These are phyloP conservation scores for Rhizopus microsporus DNA, from an alignment of 371 early-diverging fungal genomes.

Conservation along the genomic window DNA sequence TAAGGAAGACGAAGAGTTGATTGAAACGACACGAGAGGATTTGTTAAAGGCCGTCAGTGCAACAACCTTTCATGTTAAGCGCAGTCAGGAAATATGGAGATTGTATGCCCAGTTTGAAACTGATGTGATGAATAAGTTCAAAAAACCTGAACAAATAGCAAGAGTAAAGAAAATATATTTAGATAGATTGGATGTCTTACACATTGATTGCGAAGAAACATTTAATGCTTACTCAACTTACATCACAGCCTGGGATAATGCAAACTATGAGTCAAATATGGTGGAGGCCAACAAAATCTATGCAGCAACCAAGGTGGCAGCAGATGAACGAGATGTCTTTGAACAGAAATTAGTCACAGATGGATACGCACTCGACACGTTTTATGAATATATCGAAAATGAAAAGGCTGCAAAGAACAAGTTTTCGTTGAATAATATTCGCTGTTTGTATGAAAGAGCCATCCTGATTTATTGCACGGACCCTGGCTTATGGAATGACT, in stretches of 20 bases:
- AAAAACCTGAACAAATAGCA: slow-evolving; percentile 12
- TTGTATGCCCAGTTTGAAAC: slow-evolving; percentile 55
- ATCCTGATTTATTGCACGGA: slow-evolving; percentile 57
- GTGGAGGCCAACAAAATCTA: slow-evolving; percentile 52
- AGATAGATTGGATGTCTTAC: slow-evolving; percentile 51
- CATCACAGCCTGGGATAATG: slow-evolving; percentile 54
- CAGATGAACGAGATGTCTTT: slow-evolving; percentile 48
- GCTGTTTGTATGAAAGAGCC: slow-evolving; percentile 68
- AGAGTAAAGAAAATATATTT: slow-evolving; percentile 21
- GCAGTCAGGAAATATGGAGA: slow-evolving; percentile 66
- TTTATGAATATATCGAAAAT: slow-evolving; percentile 54
- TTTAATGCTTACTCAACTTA: slow-evolving; percentile 69
- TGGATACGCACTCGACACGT: slow-evolving; percentile 39
- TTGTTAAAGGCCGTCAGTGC: slow-evolving; percentile 42
- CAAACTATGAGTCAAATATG: slow-evolving; percentile 63
- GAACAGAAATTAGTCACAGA: slow-evolving; percentile 55
- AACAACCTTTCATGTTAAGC: slow-evolving; percentile 48
- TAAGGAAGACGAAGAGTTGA: slow-evolving; percentile 19
- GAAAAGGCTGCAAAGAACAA: slow-evolving; percentile 36
- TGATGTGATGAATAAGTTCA: slow-evolving; percentile 14
- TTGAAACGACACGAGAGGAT: slow-evolving; percentile 42
- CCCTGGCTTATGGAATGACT: slow-evolving; percentile 70
- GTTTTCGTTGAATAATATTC: slow-evolving; percentile 34
- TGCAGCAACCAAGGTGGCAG: slow-evolving; percentile 46
- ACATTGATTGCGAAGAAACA: slow-evolving; percentile 59